phyloP scores from a whole-genome alignment of 2,329 filamentous ascomycete genomes.

The Cercospora sp. region DNA sequence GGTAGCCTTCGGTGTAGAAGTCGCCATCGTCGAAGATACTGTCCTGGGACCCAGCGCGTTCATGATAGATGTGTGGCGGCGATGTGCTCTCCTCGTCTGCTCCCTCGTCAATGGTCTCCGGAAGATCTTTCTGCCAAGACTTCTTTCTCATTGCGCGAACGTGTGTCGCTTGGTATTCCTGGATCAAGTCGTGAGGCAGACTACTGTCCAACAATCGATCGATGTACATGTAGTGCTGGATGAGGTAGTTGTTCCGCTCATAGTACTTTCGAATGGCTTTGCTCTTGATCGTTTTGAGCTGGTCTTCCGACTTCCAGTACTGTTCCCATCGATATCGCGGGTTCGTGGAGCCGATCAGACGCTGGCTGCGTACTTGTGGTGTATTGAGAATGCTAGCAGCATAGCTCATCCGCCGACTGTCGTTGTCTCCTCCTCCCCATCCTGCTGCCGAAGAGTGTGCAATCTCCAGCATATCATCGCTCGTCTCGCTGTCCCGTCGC shows the following conservation, averaged over 20 bases:
- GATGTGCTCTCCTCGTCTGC: constrained; percentile 23
- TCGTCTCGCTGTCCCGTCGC: constrained; percentile 25
- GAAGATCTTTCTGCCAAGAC: constrained; percentile 53
- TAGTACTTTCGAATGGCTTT: constrained; percentile 82
- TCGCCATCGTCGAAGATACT: constrained; percentile 27
- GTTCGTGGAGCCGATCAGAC: constrained; percentile 85
- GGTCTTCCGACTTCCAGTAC: constrained; percentile 80
- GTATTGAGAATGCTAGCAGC: constrained; percentile 49
- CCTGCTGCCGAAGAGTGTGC: constrained; percentile 17
- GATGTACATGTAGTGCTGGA: constrained; percentile 92
- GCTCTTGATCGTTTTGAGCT: constrained; percentile 70
- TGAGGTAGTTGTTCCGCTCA: constrained; percentile 80
- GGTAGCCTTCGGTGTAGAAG: constrained; percentile 28
- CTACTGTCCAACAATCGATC: constrained; percentile 87
- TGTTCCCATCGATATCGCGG: constrained; percentile 80
- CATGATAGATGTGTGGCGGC: constrained; percentile 29
- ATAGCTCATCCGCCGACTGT: constrained; percentile 45
- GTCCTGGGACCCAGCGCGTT: constrained; percentile 29
- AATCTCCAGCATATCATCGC: constrained; percentile 18
- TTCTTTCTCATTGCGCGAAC: constrained; percentile 17
- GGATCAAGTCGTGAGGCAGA: constrained; percentile 85
- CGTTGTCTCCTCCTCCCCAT: constrained; percentile 38
- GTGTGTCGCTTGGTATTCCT: constrained; percentile 70
- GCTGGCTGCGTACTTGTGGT: constrained; percentile 76
- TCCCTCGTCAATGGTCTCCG: constrained; percentile 76